These are phyloP conservation scores for Pugionium cornutum DNA, from an alignment of 345 rosid species.

Conservation along the genomic window DNA sequence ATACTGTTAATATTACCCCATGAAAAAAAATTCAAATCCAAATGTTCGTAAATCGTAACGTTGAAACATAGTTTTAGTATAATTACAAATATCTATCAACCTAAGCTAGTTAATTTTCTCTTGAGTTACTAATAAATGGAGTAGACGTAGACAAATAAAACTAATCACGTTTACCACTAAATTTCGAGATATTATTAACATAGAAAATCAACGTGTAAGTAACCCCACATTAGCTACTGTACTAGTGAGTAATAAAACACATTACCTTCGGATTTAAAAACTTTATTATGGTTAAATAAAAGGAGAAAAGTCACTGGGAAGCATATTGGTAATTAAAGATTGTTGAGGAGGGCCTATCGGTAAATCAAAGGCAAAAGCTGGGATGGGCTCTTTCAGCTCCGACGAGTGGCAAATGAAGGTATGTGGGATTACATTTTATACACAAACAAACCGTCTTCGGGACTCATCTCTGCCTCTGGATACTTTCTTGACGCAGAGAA, in stretches of 20 bases:
- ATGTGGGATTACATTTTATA: slow-evolving; percentile 6
- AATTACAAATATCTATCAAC: neutral
- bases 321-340: slow-evolving; percentile 33
- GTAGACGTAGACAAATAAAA: too few relatives aligned
- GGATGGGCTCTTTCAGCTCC: slow-evolving; percentile 27
- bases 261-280: neutral
- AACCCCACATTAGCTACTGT: neutral
- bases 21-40: neutral
- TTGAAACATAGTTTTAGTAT: neutral
- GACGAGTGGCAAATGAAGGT: slow-evolving; percentile 40
- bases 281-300: neutral
- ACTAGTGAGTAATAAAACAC: neutral
- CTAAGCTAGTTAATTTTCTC: neutral
- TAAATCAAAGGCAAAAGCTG: slow-evolving; percentile 3
- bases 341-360: slow-evolving; percentile 21
- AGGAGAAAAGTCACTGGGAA: slow-evolving; percentile 15
- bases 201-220: neutral
- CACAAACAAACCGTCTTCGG: slow-evolving; percentile 42
- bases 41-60: neutral
- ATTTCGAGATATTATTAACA: neutral
- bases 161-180: too few relatives aligned
- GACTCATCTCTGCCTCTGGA: slow-evolving; percentile 12
- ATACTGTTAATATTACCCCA: too few relatives aligned
- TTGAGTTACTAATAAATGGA: too few relatives aligned
- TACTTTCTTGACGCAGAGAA: slow-evolving; percentile 19